Base-by-base conservation (phyloP, 1,139 yeast species). In the Candida frijolesensis region DNA sequence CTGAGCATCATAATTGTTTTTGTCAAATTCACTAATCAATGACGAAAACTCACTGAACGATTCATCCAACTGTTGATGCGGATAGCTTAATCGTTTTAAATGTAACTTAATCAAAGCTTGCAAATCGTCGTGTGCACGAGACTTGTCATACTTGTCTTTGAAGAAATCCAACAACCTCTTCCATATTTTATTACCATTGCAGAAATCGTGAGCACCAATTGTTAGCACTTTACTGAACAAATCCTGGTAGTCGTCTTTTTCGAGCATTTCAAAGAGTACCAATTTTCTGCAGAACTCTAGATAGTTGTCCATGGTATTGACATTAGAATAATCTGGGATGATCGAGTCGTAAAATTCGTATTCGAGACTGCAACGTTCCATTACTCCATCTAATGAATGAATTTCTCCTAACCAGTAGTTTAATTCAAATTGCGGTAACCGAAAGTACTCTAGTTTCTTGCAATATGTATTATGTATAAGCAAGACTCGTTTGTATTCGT, bases 41-140 rank as follows among this genome's bases (percentile, higher is more conserved):
- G 70, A 49, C 0, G 86, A 82, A 45, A 68, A 72, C 8, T 67
- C 68, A 14, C 70, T 61, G 54, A 73, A 80, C 0, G 83, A 76
- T 0, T 72, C 71, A 1, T 72, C 74, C 4, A 83, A 51, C 5
- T 63, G 56, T 2, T 57, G 54, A 58, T 80, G 85, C 0, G 85
- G 85, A 38, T 64, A 59, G 9, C 64, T 54, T 3, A 83, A 62
- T 29, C 83, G 60, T 38, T 68, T 62, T 32, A 67, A 53, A 52
- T 74, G 72, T 16, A 74, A 51, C 4, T 61, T 60, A 45, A 62
- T 56, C 16, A 66, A 51, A 25, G 51, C 51, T 14, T 64, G 62
- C 39, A 68, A 55, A 27, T 58, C 60, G 2, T 53, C 57, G 16
- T 54, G 54, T 12, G 50, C 54, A 35, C 49, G 49, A 8, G 58